Evolutionary conservation across 169 alveolate species (phyloP), one percentile per base, ranked within the genome.

Genomic region (Plasmodium vivax): DNA sequence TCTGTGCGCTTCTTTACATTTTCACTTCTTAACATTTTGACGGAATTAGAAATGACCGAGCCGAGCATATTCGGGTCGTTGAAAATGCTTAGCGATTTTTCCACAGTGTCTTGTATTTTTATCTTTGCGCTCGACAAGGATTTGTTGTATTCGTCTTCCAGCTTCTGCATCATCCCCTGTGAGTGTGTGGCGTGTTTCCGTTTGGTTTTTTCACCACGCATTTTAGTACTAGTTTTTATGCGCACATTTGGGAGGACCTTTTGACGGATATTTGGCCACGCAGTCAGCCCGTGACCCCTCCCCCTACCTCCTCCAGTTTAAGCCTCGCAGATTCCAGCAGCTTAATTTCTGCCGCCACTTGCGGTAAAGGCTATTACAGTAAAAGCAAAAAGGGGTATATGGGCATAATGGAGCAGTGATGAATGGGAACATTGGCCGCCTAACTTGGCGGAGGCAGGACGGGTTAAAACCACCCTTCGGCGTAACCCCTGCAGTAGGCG

Each of bases 311-410:
- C 83, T 96, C 97, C 92, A 96, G 82, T 75, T 95, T 95, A 12
- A 95, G 84, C 62, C 97, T 93, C 41, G 95, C 85, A 45, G 95
- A 82, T 79, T 96, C 97, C 27, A 95, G 83, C 43, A 92, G 51
- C 58, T 96, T 93, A 30, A 96, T 84, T 84, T 92, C 95, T 81
- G 96, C 95, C 51, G 95, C 88, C 58, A 96, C 97, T 95, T 96
- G 97, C 12, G 97, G 97, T n/a, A 94, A 95, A 7, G 97, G 97
- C 97, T 96, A 90, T 38, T 32, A 16, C 84, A 7, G 23, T 14
- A 88, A 36, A 80, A 41, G 19, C 27, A 10, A 43, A 2, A 79
- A 27, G 16, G 23, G 36, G 16, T 68, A 30, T 27, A 47, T 51
- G 41, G 36, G 73, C 14, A 81, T 71, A 85, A 79, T 77, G 79